Evolutionary conservation across 1,284 basidiomycete species (phyloP), one percentile per base, ranked within the genome.

Genomic region (Malassezia japonica): DNA sequence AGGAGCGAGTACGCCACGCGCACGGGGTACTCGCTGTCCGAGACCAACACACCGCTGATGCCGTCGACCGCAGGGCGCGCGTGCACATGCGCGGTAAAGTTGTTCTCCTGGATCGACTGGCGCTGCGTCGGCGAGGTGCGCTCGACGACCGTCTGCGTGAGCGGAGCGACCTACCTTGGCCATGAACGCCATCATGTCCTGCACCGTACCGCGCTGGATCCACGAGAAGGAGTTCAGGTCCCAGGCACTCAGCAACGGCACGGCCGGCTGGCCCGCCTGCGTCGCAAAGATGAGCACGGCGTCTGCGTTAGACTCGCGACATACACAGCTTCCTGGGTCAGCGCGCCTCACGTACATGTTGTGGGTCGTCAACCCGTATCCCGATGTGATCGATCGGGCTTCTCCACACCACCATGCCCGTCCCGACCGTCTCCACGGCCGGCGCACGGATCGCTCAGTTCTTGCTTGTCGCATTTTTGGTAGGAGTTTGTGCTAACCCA

Each of bases 1-100:
- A 99, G 79, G 34, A 99, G 80, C 5, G 90, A 92, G 78, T 95
- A 98, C 2, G 91, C 92, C 8, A 92, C 88, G 48, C 94, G 84
- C 49, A 88, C 86, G 41, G 92, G 94, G 76, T 99, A 99, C 72
- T 98, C 92, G 46, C 86, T 80, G 76, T 96, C 92, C 33, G 89
- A 85, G 66, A 98, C 86, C 69, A 96, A 83, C 54, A 96, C 87
- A 43, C 82, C 92, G 84, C 74, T 55, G 40, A 66, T 54, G 25
- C 64, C 64, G 44, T 74, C 74, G 7, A 67, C 63, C n/a, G 71
- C 66, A 1, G 69, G 70, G 2, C 67, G 64, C 12, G 75, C 60
- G 76, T 91, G 94, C 31, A 89, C 87, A 77, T 98, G 90, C 0
- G 90, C 90, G 20, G 83, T 86, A 74, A 96, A 91, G 60, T 81